Percentiles rank a stretch among this genome's conserved stretches.
phyloP scores from a whole-genome alignment of 108 stramenopile genomes.

The Cyclotella distinguenda region DNA sequence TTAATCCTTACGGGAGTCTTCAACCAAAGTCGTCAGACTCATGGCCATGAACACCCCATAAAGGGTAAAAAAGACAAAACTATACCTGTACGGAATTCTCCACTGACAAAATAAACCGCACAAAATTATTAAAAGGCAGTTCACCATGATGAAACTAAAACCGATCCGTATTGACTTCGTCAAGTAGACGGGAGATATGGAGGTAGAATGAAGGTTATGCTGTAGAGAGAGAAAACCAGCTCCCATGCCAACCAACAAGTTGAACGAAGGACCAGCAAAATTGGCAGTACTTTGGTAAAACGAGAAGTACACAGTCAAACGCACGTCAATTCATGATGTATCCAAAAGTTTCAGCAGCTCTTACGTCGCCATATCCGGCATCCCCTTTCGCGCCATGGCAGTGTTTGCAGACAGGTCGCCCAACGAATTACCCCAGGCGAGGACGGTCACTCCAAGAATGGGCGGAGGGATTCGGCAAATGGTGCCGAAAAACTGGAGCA shows the following conservation, averaged over 20 bases:
- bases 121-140: conserved; percentile 53
- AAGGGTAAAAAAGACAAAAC: conserved; percentile 29
- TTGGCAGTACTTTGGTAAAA: no score
- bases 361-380: conserved; percentile 54
- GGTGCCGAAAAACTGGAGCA: conserved; percentile 60
- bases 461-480: conserved; percentile 44
- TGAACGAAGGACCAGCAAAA: conserved; percentile 70
- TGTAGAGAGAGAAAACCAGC: conserved; percentile 34
- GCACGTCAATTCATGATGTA: no score
- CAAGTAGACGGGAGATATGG: conserved; percentile 48
- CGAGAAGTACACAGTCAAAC: no score
- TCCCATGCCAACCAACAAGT: conserved; percentile 66
- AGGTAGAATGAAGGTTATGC: conserved; percentile 10
- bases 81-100: conserved; percentile 36
- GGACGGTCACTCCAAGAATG: conserved; percentile 68
- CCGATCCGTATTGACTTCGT: conserved; percentile 59
- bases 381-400: conserved; percentile 64
- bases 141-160: conserved; percentile 68
- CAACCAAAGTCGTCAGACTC: conserved; percentile 15
- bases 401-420: conserved; percentile 74
- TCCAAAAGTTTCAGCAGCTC: no score
- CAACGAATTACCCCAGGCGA: conserved; percentile 77
- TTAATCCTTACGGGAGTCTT: not conserved
- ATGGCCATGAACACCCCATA: conserved; percentile 25
- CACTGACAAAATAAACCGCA: conserved; percentile 44